Evolutionary conservation across 495 filamentous ascomycete species (phyloP).

Genomic region (Aspergillus ostianus): DNA sequence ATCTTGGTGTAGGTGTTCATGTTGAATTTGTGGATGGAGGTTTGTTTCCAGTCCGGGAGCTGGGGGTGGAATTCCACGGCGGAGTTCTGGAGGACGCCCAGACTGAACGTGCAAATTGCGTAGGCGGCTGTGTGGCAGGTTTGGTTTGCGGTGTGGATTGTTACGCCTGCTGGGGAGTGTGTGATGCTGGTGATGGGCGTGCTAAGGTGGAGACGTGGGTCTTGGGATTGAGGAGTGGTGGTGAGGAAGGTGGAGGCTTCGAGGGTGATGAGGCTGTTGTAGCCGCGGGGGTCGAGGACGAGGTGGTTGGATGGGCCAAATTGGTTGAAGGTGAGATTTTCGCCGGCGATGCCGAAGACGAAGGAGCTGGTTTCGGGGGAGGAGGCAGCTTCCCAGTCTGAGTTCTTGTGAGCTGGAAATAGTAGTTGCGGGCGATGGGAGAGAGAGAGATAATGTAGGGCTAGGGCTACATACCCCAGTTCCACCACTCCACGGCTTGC

Average conservation of each 20-base stretch:
- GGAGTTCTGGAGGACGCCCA: constrained; percentile 67
- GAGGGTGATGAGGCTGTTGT: constrained; percentile 57
- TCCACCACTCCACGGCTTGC: constrained; percentile 65
- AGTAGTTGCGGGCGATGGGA: neutral
- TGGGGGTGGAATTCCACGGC: constrained; percentile 57
- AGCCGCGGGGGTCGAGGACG: constrained; percentile 67
- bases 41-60: constrained; percentile 64
- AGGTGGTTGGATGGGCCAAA: constrained; percentile 63
- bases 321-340: constrained; percentile 49
- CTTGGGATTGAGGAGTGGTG: constrained; percentile 22
- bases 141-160: constrained; percentile 51
- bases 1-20: constrained; percentile 80
- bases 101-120: constrained; percentile 55
- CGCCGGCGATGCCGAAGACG: constrained; percentile 41
- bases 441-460: neutral
- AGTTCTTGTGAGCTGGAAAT: constrained; percentile 9
- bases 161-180: constrained; percentile 54
- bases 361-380: constrained; percentile 48
- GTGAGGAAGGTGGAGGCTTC: constrained; percentile 62
- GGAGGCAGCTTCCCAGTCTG: constrained; percentile 57
- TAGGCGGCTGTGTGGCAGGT: constrained; percentile 60
- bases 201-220: constrained; percentile 57
- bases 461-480: constrained; percentile 39
- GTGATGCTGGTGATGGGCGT: constrained; percentile 56
- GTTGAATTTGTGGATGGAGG: constrained; percentile 60